Percentiles rank a stretch among this genome's conserved stretches.
phyloP scores from a whole-genome alignment of 2,329 filamentous ascomycete genomes.

The Epichloe coenophiala region DNA sequence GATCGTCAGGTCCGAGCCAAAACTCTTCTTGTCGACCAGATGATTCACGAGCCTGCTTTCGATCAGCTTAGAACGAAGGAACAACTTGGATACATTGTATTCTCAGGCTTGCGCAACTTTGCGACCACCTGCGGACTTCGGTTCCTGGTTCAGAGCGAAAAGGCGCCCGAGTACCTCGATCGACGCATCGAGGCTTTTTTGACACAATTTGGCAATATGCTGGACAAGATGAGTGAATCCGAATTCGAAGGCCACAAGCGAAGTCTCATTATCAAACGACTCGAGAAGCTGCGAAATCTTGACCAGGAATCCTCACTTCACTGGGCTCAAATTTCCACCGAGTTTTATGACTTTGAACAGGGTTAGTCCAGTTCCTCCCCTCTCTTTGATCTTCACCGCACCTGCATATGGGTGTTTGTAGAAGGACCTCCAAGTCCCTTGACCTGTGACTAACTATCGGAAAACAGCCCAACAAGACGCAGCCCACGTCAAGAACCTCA shows the following conservation, averaged over 20 bases:
- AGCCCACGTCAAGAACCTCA: constrained; percentile 56
- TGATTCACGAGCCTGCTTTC: constrained; percentile 86
- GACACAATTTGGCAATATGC: constrained; percentile 45
- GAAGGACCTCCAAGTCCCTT: too few relatives aligned
- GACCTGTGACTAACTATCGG: background rate
- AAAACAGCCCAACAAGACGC: constrained; percentile 59
- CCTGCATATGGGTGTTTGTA: too few relatives aligned
- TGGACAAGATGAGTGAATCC: constrained; percentile 64
- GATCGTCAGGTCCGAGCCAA: constrained; percentile 62
- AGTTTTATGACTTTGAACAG: constrained; percentile 81
- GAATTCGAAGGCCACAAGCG: constrained; percentile 88
- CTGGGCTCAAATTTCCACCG: constrained; percentile 73
- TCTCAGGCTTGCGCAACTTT: constrained; percentile 59
- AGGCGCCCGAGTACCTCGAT: constrained; percentile 71
- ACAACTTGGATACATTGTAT: constrained; percentile 93
- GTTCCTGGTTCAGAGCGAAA: constrained; percentile 88
- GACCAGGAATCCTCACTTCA: constrained; percentile 70
- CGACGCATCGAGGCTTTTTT: constrained; percentile 80
- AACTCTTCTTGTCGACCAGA: constrained; percentile 70
- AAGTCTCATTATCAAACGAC: constrained; percentile 70
- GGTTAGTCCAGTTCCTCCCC: constrained; percentile 38
- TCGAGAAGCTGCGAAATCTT: constrained; percentile 89
- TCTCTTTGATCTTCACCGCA: background rate
- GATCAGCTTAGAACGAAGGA: constrained; percentile 94
- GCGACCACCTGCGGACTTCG: constrained; percentile 74